Evolutionary conservation across 805 yeast species (phyloP).

Genomic region (Wickerhamiella qilinensis): DNA sequence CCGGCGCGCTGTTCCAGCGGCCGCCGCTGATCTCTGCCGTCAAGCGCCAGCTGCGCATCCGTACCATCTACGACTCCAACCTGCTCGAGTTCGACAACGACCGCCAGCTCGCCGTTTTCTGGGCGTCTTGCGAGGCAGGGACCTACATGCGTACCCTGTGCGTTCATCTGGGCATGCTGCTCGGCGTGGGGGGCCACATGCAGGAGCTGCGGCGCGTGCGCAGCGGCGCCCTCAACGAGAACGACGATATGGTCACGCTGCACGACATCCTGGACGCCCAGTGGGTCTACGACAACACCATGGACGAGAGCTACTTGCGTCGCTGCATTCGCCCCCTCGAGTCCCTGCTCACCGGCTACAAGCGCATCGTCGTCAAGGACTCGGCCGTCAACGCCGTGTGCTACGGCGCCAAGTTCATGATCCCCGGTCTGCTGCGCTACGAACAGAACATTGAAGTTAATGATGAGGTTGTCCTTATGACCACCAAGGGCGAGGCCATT

Average conservation of each 20-base stretch:
- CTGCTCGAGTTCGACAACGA: conserved; percentile 92
- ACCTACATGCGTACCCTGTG: conserved; percentile 98
- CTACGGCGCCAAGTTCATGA: conserved; percentile 98
- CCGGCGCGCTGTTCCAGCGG: conserved; percentile 98
- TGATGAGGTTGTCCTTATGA: conserved; percentile 94
- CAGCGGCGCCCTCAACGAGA: conserved; percentile 87
- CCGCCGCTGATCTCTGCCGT: conserved; percentile 98
- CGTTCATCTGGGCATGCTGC: conserved; percentile 95
- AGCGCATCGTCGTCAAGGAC: conserved; percentile 87
- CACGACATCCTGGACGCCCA: conserved; percentile 98
- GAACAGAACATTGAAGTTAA: conserved; percentile 95
- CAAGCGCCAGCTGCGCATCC: conserved; percentile 94
- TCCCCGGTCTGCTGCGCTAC: conserved; percentile 93
- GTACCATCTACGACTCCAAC: conserved; percentile 93
- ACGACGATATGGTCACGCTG: conserved; percentile 81
- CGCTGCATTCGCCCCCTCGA: conserved; percentile 90
- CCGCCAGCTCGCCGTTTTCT: conserved; percentile 92
- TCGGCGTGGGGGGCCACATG: conserved; percentile 99
- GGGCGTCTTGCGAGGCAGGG: conserved; percentile 99
- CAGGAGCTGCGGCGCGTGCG: conserved; percentile 98
- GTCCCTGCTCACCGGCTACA: conserved; percentile 82
- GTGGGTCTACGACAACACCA: conserved; percentile 91
- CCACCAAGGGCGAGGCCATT: conserved; percentile 98
- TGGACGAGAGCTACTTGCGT: conserved; percentile 92
- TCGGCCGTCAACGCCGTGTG: conserved; percentile 97